phyloP scores from a whole-genome alignment of 768 basidiomycete genomes.

The Hemileccinum impolitum region DNA sequence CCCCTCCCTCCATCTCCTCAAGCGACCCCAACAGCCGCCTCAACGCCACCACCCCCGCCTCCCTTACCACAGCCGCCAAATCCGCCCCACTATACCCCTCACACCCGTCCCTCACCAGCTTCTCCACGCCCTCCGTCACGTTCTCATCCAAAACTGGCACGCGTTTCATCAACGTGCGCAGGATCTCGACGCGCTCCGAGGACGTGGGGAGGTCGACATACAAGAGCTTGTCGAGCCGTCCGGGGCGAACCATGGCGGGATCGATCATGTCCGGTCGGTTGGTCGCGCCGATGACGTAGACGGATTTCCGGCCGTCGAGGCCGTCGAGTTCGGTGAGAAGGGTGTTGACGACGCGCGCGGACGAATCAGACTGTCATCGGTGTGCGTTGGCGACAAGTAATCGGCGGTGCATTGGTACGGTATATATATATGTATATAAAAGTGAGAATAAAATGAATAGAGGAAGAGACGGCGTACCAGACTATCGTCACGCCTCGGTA shows the following conservation, averaged over 20 bases:
- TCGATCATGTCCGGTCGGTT: slow-evolving; percentile 98
- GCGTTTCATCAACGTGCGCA: slow-evolving; percentile 67
- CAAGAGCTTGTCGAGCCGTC: slow-evolving; percentile 88
- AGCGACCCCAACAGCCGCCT: slow-evolving; percentile 64
- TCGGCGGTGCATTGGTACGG: too few species aligned
- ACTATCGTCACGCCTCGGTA: slow-evolving; percentile 85
- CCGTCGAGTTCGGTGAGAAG: slow-evolving; percentile 93
- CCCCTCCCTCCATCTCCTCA: slow-evolving; percentile 49
- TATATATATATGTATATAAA: too few species aligned
- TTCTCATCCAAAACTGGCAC: slow-evolving; percentile 54
- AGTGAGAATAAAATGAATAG: neutral
- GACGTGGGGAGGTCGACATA: slow-evolving; percentile 85
- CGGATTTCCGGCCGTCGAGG: slow-evolving; percentile 78
- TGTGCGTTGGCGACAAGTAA: neutral
- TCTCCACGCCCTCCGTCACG: slow-evolving; percentile 31
- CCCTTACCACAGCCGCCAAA: slow-evolving; percentile 81
- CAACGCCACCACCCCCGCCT: slow-evolving; percentile 86
- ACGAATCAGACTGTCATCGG: slow-evolving; percentile 69
- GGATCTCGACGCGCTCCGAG: slow-evolving; percentile 77
- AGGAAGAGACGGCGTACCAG: slow-evolving; percentile 51
- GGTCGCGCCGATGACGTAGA: slow-evolving; percentile 93
- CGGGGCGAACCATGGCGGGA: slow-evolving; percentile 96
- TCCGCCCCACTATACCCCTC: slow-evolving; percentile 94
- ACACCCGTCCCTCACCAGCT: slow-evolving; percentile 57
- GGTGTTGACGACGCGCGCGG: slow-evolving; percentile 87